phyloP scores from a whole-genome alignment of 352 stramenopile genomes.

The Globisporangium irregulare region DNA sequence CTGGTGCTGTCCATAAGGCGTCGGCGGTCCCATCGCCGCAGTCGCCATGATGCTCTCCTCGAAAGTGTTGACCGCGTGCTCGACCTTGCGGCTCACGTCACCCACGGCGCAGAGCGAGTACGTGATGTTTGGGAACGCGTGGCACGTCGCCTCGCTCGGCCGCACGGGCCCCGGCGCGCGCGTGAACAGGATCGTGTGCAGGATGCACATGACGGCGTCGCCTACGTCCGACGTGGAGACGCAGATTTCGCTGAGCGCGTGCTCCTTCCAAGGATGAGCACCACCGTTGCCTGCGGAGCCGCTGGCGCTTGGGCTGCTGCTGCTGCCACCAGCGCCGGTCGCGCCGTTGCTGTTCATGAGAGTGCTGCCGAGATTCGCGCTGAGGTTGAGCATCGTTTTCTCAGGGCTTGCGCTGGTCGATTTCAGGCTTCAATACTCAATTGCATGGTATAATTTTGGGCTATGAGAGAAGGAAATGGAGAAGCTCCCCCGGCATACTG shows the following conservation, averaged over 20 bases:
- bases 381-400: constrained; percentile 13
- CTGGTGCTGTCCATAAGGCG: constrained; percentile 17
- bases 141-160: constrained; percentile 71
- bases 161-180: constrained; percentile 66
- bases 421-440: background rate
- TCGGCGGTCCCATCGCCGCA: constrained; percentile 11
- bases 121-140: constrained; percentile 69
- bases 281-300: background rate
- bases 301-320: background rate
- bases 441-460: background rate
- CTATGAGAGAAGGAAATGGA: background rate
- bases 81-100: constrained; percentile 78
- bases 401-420: background rate
- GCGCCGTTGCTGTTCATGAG: constrained; percentile 18
- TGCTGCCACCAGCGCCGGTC: background rate
- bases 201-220: constrained; percentile 61
- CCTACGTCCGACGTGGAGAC: constrained; percentile 52
- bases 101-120: constrained; percentile 77
- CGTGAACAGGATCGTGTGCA: constrained; percentile 84
- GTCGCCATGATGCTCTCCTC: constrained; percentile 43
- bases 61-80: constrained; percentile 58
- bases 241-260: constrained; percentile 61
- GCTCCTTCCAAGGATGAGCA: constrained; percentile 44
- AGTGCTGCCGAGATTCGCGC: constrained; percentile 12
- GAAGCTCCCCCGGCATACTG: constrained; percentile 4